Evolutionary conservation across 73 alveolate species (phyloP), one percentile per base, ranked within the genome.

Genomic region (Symbiodinium natans): DNA sequence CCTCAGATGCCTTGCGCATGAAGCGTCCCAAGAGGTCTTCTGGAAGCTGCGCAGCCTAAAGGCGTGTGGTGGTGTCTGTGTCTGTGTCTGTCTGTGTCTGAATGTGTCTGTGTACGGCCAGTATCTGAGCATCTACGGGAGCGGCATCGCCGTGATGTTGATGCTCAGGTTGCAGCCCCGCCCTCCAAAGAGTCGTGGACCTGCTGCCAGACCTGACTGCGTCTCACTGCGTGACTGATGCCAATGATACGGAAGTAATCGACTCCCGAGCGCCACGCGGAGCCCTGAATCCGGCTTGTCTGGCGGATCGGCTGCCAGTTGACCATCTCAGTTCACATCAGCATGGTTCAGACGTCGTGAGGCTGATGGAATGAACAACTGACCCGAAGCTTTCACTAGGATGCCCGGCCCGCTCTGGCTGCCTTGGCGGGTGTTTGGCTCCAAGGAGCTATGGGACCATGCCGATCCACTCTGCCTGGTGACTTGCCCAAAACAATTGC

Each of bases 251-350:
- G n/a, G n/a, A 9, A 46, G 59, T 46, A 46, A 46, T 6, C 59
- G 13, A 46, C 34, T 52, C 41, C 83, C 41, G 83, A 56, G 94
- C n/a, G 13, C 86, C 21, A 33, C 7, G 40, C 97, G 31, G 97
- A 90, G 29, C 97, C 97, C 80, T 90, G 89, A 41, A 90, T 68
- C 33, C 97, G 87, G 80, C 80, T 73, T 17, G 97, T 90, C 52
- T 90, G 97, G 4, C 97, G 97, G 52, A 90, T 90, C 52, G 97
- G 97, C 97, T 90, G 97, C 97, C 97, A 90, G 40, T 90, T 68
- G 31, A 90, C 97, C 87, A 90, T 71, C 97, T 90, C 27, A 41
- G 97, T 29, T 63, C 80, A 13, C 80, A 63, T 63, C 80, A 63
- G 27, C 4, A n/a, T 63, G 80, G 15, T 9, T 25, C 38, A 23